Evolutionary conservation across 2,329 filamentous ascomycete genomes (phyloP).

Genomic region (Camillea tinctor): DNA sequence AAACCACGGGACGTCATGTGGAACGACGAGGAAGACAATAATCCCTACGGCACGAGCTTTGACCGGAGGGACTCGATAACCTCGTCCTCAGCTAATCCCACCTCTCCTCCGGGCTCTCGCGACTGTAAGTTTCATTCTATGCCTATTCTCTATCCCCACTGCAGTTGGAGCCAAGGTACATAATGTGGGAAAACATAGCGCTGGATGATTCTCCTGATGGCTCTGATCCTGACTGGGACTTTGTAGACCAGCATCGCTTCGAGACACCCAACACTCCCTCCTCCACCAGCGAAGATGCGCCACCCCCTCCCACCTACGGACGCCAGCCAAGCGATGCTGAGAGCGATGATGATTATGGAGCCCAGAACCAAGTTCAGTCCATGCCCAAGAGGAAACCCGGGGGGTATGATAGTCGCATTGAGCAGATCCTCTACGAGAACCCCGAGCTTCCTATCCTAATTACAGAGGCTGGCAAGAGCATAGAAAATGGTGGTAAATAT

Average conservation of each 20-base stretch:
- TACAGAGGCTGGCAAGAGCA: constrained; percentile 91
- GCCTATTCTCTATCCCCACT: constrained; percentile 8
- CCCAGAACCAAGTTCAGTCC: constrained; percentile 40
- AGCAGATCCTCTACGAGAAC: constrained; percentile 96
- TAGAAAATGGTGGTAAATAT: constrained; percentile 85
- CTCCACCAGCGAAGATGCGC: constrained; percentile 66
- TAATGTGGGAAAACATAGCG: constrained; percentile 39
- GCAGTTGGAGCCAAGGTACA: constrained; percentile 16
- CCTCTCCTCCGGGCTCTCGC: constrained; percentile 59
- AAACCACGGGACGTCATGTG: constrained; percentile 64
- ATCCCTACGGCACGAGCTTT: constrained; percentile 90
- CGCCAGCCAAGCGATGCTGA: constrained; percentile 42
- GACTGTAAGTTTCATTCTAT: constrained; percentile 50
- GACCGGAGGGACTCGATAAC: constrained; percentile 79
- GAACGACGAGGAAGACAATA: constrained; percentile 96
- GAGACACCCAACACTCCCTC: constrained; percentile 70
- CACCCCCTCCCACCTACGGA: constrained; percentile 32
- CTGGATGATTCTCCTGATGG: constrained; percentile 36
- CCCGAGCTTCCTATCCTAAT: constrained; percentile 88
- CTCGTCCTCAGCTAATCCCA: constrained; percentile 64
- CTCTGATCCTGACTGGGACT: constrained; percentile 45
- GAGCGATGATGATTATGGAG: constrained; percentile 48
- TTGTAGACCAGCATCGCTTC: constrained; percentile 52
- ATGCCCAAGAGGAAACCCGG: constrained; percentile 70
- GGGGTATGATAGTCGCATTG: constrained; percentile 90